Percentiles rank a stretch among this genome's conserved stretches.
These are phyloP conservation scores for Monilinia aucupariae DNA, from an alignment of 2,329 filamentous ascomycete genomes.

Conservation along the genomic window DNA sequence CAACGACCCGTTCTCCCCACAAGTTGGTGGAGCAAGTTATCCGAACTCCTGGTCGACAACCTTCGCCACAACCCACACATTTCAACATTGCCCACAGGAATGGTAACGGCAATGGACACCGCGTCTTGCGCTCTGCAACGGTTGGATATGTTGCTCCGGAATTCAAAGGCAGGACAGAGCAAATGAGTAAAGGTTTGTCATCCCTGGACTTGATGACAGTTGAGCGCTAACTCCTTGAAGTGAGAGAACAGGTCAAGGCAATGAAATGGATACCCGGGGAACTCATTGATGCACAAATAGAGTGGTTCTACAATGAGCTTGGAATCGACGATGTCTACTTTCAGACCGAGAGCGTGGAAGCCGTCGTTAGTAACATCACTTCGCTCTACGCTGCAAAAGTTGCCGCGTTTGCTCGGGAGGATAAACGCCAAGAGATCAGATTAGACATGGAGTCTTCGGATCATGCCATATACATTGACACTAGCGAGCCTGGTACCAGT, in stretches of 20 bases:
- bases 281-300: constrained; percentile 78
- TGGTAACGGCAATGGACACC: constrained; percentile 54
- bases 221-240: constrained; percentile 23
- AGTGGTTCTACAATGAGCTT: constrained; percentile 96
- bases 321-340: constrained; percentile 99
- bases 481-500: constrained; percentile 80
- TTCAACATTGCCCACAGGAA: constrained; percentile 62
- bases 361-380: constrained; percentile 89
- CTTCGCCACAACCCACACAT: constrained; percentile 85
- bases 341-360: constrained; percentile 77
- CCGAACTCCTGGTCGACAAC: constrained; percentile 37
- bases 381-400: constrained; percentile 97
- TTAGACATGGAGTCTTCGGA: constrained; percentile 92
- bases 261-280: constrained; percentile 75
- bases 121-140: constrained; percentile 78
- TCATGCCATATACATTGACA: constrained; percentile 98
- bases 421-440: constrained; percentile 90
- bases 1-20: constrained; percentile 19
- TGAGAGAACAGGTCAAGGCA: constrained; percentile 67
- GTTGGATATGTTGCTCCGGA: constrained; percentile 92
- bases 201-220: not conserved
- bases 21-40: constrained; percentile 30
- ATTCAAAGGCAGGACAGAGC: constrained; percentile 85
- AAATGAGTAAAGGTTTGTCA: constrained; percentile 41
- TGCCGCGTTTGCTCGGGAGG: constrained; percentile 84